A percentile compares a stretch with the other conserved stretches of the same genome.
Conservation (phyloP, 1,139 yeast species). For the Suhomyces maxii region DNA sequence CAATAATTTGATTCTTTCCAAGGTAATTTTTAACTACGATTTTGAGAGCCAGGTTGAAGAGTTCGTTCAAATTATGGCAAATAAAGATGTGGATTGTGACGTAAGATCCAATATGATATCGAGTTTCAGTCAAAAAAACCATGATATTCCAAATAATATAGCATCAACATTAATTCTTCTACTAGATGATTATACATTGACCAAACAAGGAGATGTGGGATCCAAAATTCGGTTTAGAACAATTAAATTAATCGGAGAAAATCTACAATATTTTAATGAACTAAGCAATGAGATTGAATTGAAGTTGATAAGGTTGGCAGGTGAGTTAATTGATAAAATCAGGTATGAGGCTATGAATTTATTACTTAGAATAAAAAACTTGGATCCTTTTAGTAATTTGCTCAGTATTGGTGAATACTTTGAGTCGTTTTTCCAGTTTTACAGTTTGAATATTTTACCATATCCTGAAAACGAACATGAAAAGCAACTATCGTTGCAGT, state of each 20-base stretch:
- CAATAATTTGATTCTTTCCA: slow-evolving; percentile 34
- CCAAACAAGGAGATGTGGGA: slow-evolving; percentile 80
- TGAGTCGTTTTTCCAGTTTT: slow-evolving; percentile 22
- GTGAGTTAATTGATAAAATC: slow-evolving; percentile 42
- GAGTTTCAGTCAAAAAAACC: slow-evolving; percentile 3
- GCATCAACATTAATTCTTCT: slow-evolving; percentile 25
- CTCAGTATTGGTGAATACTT: slow-evolving; percentile 23
- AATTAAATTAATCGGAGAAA: slow-evolving; percentile 36
- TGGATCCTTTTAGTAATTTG: slow-evolving; percentile 6
- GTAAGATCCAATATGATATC: slow-evolving; percentile 25
- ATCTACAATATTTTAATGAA: slow-evolving; percentile 14
- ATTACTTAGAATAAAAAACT: slow-evolving; percentile 12
- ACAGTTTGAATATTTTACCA: slow-evolving; percentile 8
- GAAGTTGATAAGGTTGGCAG: slow-evolving; percentile 54
- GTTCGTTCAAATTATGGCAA: slow-evolving; percentile 20
- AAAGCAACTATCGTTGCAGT: slow-evolving; percentile 28
- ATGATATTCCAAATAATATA: slow-evolving; percentile 3
- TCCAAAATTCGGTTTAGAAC: slow-evolving; percentile 62
- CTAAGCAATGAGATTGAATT: slow-evolving; percentile 7
- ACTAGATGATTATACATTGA: slow-evolving; percentile 64
- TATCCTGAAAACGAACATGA: slow-evolving; percentile 9
- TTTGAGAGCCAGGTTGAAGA: slow-evolving; percentile 11
- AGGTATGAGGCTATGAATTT: slow-evolving; percentile 28
- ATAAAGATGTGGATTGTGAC: slow-evolving; percentile 24
- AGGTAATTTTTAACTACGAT: slow-evolving; percentile 29